Conservation (phyloP, 1,284 basidiomycete species). For the Pyrrhoderma lamaoense region DNA sequence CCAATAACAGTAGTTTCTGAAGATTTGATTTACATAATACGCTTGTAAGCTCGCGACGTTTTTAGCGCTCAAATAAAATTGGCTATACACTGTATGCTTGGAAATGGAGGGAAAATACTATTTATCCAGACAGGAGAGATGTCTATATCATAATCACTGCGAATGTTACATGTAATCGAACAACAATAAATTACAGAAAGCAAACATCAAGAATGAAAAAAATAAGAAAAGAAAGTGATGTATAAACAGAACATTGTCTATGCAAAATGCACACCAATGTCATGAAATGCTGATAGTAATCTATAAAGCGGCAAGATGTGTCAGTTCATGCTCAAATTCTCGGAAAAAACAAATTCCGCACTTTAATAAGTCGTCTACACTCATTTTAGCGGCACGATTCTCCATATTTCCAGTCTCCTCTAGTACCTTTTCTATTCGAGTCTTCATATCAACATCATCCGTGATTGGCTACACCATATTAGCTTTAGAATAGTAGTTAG, state of each 20-base stretch:
- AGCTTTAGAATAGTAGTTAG: constrained; percentile 6
- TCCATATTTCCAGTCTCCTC: constrained; percentile 60
- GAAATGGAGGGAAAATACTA: too few relatives aligned
- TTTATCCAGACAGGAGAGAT: too few relatives aligned
- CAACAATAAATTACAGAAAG: background rate
- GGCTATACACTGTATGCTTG: too few relatives aligned
- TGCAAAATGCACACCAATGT: constrained; percentile 77
- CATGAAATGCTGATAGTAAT: constrained; percentile 74
- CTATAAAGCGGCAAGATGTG: constrained; percentile 27
- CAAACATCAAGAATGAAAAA: background rate
- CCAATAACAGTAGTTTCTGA: too few relatives aligned
- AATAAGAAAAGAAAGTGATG: background rate
- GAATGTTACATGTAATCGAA: background rate
- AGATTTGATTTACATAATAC: too few relatives aligned
- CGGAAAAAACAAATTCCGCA: constrained; percentile 28
- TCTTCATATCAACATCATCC: constrained; percentile 64
- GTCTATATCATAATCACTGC: background rate
- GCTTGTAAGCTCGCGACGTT: too few relatives aligned
- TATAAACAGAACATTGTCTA: constrained; percentile 25
- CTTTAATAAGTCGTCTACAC: constrained; percentile 79
- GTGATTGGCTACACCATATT: constrained; percentile 52
- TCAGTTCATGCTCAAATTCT: background rate
- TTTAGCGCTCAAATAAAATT: too few relatives aligned
- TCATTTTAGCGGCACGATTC: constrained; percentile 75
- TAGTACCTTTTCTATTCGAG: constrained; percentile 73